Base-by-base conservation (phyloP, 257 asterid genomes). In the Galeopsis tetrahit region DNA sequence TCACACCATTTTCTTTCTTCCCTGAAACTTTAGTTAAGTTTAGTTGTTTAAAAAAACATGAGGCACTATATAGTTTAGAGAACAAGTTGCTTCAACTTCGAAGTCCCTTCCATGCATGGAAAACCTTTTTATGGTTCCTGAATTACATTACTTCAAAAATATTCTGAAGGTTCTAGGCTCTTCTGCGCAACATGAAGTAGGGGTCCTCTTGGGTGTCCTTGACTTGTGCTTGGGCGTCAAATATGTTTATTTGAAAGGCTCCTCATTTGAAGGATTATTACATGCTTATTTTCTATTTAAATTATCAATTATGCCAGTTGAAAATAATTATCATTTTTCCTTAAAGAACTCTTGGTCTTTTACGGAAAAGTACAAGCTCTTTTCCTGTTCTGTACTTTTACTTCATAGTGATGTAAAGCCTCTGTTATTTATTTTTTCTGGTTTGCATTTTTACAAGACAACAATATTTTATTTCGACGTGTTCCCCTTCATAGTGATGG, bases 291-390 rank as follows among this genome's bases (percentile, higher is more conserved):
- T 7, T 44, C 11, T 44, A 2, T 44, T 1, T 44, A 44, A 10
- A 44, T 44, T 44, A 63, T 57, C 11, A 56, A 21, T 8, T 17
- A 21, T 56, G 38, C 38, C n/a, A 28, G n/a, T 31, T 7, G 7
- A 21, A 65, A 44, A 11, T 64, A 49, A 49, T 51, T 51, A 51
- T 5, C 57, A 51, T 14, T 51, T 51, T 46, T n/a, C 28, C 31
- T 14, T 6, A 53, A 51, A n/a, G n/a, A 73, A 66, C 7, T 65
- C 39, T 17, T 64, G 60, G 51, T 48, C 10, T 34, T 11, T 39
- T 28, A 3, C 8, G 9, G 61, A 2, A 17, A 66, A 15, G 10
- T 69, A 70, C 59, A 33, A 34, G 3, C 52, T 46, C 39, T 38
- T 34, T 40, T 59, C 66, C 51, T 46, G 43, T 62, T 34, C 7